Evolutionary conservation across 2,329 filamentous ascomycete genomes (phyloP), one percentile per base, ranked within the genome.

Genomic region (Fusarium sp.): DNA sequence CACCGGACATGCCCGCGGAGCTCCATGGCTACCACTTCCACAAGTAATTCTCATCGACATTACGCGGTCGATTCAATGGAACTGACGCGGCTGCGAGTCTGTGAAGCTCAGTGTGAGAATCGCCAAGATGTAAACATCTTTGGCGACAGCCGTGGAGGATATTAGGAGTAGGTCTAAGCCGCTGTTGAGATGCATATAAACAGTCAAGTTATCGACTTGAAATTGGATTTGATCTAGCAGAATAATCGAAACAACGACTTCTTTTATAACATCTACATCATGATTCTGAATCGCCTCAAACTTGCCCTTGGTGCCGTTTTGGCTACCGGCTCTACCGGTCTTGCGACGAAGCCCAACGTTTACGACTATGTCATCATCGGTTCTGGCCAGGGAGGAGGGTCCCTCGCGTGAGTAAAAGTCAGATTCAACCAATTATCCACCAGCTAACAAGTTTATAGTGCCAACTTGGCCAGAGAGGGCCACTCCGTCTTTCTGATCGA

Each of bases 321-420:
- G 9, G 26, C 50, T 6, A 6, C 18, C 3, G 10, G 61, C 12
- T 28, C 42, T n/a, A 17, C 42, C 3, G 6, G 9, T 6, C 6
- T 42, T 4, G 51, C 63, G 3, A 36, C 38, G 1, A 39, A 65
- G 3, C 10, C 9, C 6, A n/a, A 55, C 4, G 9, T 66, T 9
- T 67, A 67, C 10, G 64, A 67, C 38, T 67, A 67, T 28, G 62
- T 66, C 6, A 58, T 67, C 18, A 28, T 67, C 1, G 64, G 64
- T 0, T 51, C 44, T 13, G 64, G 64, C 1, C 64, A 51, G 2
- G 64, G 64, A 14, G 64, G 64, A 6, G 64, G 64, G 1, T 48
- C 63, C 8, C 63, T 66, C 5, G 63, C 63, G 63, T 66, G 4
- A 28, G 28, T 3, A 28, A 9, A 32, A 14, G 5, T 6, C 32